A percentile compares a stretch with the other conserved stretches of the same genome.
These are phyloP conservation scores for Ogataea paraovalis DNA, from an alignment of 805 yeast genomes.

Conservation along the genomic window DNA sequence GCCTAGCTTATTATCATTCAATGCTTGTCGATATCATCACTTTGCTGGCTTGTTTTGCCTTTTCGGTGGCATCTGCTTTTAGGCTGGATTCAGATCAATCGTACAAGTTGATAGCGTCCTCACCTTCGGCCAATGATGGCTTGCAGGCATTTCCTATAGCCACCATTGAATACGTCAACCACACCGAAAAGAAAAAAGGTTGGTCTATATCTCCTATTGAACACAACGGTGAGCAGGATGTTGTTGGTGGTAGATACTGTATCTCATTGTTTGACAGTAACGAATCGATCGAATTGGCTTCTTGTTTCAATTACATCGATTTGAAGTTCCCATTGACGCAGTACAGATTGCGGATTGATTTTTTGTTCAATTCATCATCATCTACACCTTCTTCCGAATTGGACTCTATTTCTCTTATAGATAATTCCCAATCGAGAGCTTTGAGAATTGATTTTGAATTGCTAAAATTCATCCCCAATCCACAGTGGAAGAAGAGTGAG, in stretches of 20 bases:
- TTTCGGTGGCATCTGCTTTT: background rate
- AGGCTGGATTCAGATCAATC: background rate
- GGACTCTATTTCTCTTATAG: conserved; percentile 14
- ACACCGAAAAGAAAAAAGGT: background rate
- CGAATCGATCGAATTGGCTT: conserved; percentile 1
- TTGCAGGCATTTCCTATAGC: conserved; percentile 9
- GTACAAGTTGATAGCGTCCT: conserved; percentile 6
- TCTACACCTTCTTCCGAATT: background rate
- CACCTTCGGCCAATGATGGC: conserved; percentile 2
- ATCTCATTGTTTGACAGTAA: conserved; percentile 10
- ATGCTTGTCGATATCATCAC: background rate
- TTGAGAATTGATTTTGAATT: conserved; percentile 6
- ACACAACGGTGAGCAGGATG: background rate
- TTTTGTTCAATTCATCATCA: background rate
- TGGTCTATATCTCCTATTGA: conserved; percentile 6
- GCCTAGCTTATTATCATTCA: too few species aligned
- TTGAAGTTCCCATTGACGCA: conserved; percentile 15
- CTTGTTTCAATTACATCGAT: conserved; percentile 23
- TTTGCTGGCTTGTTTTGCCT: background rate
- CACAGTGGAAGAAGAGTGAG: conserved; percentile 8
- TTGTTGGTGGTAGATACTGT: conserved; percentile 15
- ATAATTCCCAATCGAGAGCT: background rate
- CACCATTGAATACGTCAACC: conserved; percentile 3
- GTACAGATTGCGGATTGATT: conserved; percentile 15
- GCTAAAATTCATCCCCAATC: conserved; percentile 7